Percentiles rank a stretch among this genome's conserved stretches.
Evolutionary conservation across 2,329 filamentous ascomycete genomes (phyloP).

Genomic region (Cyanodermella asteris): DNA sequence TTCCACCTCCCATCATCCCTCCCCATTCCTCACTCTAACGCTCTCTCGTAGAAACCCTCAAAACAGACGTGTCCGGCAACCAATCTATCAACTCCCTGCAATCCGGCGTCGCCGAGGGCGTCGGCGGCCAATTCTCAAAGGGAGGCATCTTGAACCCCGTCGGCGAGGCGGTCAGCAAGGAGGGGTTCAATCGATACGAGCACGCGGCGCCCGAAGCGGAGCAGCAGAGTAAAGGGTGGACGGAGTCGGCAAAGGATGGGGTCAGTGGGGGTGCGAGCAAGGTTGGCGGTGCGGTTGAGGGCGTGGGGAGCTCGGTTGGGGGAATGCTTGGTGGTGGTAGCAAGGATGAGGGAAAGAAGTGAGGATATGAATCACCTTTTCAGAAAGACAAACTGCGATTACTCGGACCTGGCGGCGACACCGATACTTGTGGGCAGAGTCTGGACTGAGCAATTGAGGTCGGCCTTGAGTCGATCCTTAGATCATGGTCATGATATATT

Average conservation of each 20-base stretch:
- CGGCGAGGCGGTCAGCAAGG: conserved; percentile 10
- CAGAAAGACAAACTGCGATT: too few species aligned
- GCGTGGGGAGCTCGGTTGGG: conserved; percentile 1
- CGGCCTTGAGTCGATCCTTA: too few species aligned
- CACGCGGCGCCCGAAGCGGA: conserved; percentile 1
- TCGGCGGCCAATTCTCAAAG: conserved; percentile 41
- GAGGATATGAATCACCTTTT: too few species aligned
- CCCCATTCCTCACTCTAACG: neutral
- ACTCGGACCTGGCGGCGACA: too few species aligned
- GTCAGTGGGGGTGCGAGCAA: conserved; percentile 1
- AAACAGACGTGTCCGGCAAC: conserved; percentile 45
- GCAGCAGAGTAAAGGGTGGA: neutral
- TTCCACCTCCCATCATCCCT: neutral
- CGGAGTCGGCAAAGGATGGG: conserved; percentile 1
- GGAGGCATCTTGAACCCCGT: conserved; percentile 30
- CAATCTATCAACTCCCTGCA: conserved; percentile 45
- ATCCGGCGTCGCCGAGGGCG: conserved; percentile 41
- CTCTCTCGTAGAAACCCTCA: conserved; percentile 32
- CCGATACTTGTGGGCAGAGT: too few species aligned
- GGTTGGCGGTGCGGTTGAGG: conserved; percentile 1
- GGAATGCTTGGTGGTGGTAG: conserved; percentile 2
- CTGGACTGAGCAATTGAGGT: too few species aligned
- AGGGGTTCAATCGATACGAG: conserved; percentile 8
- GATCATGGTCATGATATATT: too few species aligned
- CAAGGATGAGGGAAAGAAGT: too few species aligned